Base-by-base conservation (phyloP, 2,329 filamentous ascomycete genomes). In the Penicillium palitans region DNA sequence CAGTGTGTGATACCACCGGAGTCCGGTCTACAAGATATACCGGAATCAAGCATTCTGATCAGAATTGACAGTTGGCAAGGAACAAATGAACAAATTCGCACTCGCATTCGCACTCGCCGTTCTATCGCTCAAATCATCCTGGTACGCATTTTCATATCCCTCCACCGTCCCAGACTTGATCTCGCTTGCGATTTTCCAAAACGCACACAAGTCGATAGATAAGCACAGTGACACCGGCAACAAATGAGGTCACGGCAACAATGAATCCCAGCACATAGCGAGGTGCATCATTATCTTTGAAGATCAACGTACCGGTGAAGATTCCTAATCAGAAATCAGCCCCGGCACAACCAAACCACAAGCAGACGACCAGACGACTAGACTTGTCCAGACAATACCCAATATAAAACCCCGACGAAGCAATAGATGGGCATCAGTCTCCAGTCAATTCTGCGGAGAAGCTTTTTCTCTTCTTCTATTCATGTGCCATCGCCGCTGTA, bases 91-190 rank as follows among this genome's bases (percentile, higher is more conserved):
- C 3, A 12, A 17, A 41, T 19, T 4, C 0, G 15, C 7, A 7
- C 21, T 41, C 3, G n/a, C 37, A 55, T 61, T 39, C 55, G n/a
- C 37, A 55, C 64, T 35, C 53, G 64, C 67, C 35, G 59, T 77
- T 49, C 64, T 75, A 63, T 83, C 80, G 6, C 80, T 83, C 42
- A 81, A 70, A 60, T 82, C 80, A 66, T 83, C 80, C 51, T 83
- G 79, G 57, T 81, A 83, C 0, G 81, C 81, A 64, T 83, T 76
- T 46, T 83, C 81, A 47, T 77, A 83, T 1, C 74, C 79, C 66
- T 83, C 80, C n/a, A 72, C 55, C 10, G 72, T 74, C 9, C 21
- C 17, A 2, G 74, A 63, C 47, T 69, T 69, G 70, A 58, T 83
- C 79, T 27, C 79, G 74, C 55, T 68, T 71, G 19, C 66, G 68